Evolutionary conservation across 495 filamentous ascomycete species (phyloP).

Genomic region (Penicillium longicatenatum): DNA sequence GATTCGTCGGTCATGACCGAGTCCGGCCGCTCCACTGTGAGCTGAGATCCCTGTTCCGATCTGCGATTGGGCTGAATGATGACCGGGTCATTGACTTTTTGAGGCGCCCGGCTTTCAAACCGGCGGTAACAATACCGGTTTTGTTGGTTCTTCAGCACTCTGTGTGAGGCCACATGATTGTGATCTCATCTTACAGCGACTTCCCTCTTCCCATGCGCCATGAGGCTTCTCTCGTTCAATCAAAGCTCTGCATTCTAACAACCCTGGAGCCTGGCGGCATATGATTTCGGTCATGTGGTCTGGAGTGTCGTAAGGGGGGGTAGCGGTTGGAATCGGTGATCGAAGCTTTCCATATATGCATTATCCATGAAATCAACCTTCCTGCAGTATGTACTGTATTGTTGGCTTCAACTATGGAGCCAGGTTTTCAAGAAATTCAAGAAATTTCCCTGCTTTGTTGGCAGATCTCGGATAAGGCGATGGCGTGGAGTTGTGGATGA

Average conservation of each 20-base stretch:
- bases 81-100: conserved; percentile 27
- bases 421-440: neutral
- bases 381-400: neutral
- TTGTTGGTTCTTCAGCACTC: conserved; percentile 15
- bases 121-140: conserved; percentile 7
- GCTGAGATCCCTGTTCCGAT: conserved; percentile 37
- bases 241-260: conserved; percentile 12
- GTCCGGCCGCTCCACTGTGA: conserved; percentile 21
- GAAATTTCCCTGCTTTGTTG: neutral
- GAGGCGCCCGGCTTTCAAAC: conserved; percentile 19
- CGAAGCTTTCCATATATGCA: neutral
- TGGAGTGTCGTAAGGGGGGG: conserved; percentile 6
- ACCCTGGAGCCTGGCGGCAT: conserved; percentile 31
- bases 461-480: conserved; percentile 12
- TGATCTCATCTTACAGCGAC: conserved; percentile 28
- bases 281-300: conserved; percentile 34
- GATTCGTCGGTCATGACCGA: conserved; percentile 28
- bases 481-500: conserved; percentile 1
- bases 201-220: conserved; percentile 9
- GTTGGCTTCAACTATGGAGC: neutral
- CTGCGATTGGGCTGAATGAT: conserved; percentile 33
- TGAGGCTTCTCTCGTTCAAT: conserved; percentile 18
- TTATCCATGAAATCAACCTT: too few relatives aligned
- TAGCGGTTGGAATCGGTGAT: conserved; percentile 8
- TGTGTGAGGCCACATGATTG: conserved; percentile 6